Conservation (phyloP, 495 filamentous ascomycete genomes). For the Xylaria acuta region DNA sequence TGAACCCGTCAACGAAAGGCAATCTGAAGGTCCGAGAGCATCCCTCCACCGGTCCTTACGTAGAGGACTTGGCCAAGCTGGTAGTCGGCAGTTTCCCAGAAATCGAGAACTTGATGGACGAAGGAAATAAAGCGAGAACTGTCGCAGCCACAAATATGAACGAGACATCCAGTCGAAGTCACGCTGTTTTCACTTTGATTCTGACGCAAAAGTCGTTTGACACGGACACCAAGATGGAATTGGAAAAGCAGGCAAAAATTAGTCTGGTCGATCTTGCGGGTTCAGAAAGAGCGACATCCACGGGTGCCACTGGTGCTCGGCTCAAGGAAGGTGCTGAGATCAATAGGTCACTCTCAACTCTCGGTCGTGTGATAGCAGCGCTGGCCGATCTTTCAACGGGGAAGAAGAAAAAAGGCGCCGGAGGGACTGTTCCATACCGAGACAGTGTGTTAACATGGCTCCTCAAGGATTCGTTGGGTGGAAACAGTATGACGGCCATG, state of each 20-base stretch:
- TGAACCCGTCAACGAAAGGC: slow-evolving; percentile 95
- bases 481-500: slow-evolving; percentile 99
- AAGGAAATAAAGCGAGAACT: slow-evolving; percentile 97
- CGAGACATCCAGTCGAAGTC: slow-evolving; percentile 96
- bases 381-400: slow-evolving; percentile 88
- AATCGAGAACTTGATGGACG: slow-evolving; percentile 98
- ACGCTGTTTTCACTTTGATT: slow-evolving; percentile 97
- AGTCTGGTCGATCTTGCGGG: slow-evolving; percentile 97
- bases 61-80: slow-evolving; percentile 95
- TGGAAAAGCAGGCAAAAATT: slow-evolving; percentile 97
- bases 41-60: slow-evolving; percentile 95
- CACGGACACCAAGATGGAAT: slow-evolving; percentile 90
- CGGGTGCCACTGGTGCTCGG: slow-evolving; percentile 92
- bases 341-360: slow-evolving; percentile 93
- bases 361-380: slow-evolving; percentile 97
- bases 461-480: slow-evolving; percentile 94
- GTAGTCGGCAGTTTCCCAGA: slow-evolving; percentile 97
- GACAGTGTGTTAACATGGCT: slow-evolving; percentile 97
- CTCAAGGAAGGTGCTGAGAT: slow-evolving; percentile 99
- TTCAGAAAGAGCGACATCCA: slow-evolving; percentile 94
- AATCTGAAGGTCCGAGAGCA: slow-evolving; percentile 98
- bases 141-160: slow-evolving; percentile 99
- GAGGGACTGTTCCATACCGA: slow-evolving; percentile 90
- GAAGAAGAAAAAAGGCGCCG: slow-evolving; percentile 77
- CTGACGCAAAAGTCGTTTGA: slow-evolving; percentile 95